Base-by-base conservation (phyloP, 495 filamentous ascomycete species). In the Achaetomiella virescens region DNA sequence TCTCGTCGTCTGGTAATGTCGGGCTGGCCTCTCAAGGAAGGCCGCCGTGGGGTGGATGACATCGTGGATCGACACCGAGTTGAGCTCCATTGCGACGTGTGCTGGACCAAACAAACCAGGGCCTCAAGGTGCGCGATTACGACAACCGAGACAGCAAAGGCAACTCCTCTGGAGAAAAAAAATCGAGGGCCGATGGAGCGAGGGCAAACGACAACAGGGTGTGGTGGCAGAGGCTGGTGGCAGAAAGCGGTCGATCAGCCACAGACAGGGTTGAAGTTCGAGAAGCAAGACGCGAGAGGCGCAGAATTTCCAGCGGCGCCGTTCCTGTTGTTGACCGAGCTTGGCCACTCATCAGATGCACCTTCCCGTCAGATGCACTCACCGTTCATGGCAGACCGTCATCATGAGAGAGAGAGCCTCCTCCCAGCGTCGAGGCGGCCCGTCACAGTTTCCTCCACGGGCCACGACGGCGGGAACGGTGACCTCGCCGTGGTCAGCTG, bases 31-130 rank as follows among this genome's bases (percentile, higher is more conserved):
- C 52, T 58, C 58, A 5, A 58, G 65, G 59, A 75, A 78, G 48
- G 71, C 75, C 21, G 76, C 75, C 14, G 76, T 78, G 40, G 76
- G 76, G 50, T 78, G 76, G 58, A 78, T 70, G 48, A 75, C 70
- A 55, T 76, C 66, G 47, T 71, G 71, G 47, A 78, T 70, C 21
- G 76, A 63, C 48, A 55, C 60, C 17, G 65, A 61, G 47, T 59
- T 73, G 41, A 78, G 68, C 43, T 76, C 73, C 75, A 78, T 78
- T 42, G 61, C 60, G 46, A 41, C 22, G 38, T 11, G 46, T 15
- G 14, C 18, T n/a, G 24, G 40, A 6, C 18, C 6, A 1, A 17
- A 6, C 17, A 20, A 31, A 11, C 22, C 31, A 6, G 14, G 6
- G 42, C 6, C 25, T 35, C 27, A 7, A 29, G 12, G 27, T 6